A percentile compares a stretch with the other conserved stretches of the same genome.
Evolutionary conservation across 192 early-diverging fungal species (phyloP).

Genomic region (Powellomyces hirtus): DNA sequence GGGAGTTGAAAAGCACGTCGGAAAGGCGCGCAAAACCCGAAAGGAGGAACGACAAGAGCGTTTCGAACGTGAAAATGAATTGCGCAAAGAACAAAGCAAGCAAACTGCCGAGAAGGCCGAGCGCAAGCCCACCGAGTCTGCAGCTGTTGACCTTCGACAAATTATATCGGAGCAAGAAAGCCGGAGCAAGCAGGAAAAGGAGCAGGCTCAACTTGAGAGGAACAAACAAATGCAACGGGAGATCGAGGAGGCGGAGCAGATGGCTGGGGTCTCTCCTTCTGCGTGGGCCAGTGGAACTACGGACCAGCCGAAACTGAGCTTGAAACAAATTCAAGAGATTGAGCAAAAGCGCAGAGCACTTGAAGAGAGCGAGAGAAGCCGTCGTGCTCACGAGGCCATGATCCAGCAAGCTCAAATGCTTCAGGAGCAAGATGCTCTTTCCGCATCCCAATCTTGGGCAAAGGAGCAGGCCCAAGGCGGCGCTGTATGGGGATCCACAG

Average conservation of each 20-base stretch:
- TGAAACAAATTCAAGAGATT: slow-evolving; percentile 55
- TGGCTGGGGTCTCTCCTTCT: background rate
- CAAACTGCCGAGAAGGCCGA: background rate
- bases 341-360: slow-evolving; percentile 35
- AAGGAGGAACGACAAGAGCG: slow-evolving; percentile 19
- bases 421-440: slow-evolving; percentile 34
- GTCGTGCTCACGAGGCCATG: slow-evolving; percentile 34
- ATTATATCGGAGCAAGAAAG: slow-evolving; percentile 28
- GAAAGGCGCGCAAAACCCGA: slow-evolving; percentile 14
- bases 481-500: slow-evolving; percentile 18
- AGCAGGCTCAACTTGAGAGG: slow-evolving; percentile 1
- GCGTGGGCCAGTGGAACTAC: slow-evolving; percentile 24
- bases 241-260: slow-evolving; percentile 4
- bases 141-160: slow-evolving; percentile 25
- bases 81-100: slow-evolving; percentile 16
- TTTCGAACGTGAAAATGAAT: slow-evolving; percentile 18
- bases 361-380: slow-evolving; percentile 32
- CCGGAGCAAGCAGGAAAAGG: slow-evolving; percentile 26
- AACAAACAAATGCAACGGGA: slow-evolving; percentile 4
- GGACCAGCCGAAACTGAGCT: slow-evolving; percentile 33
- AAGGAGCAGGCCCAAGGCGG: slow-evolving; percentile 18
- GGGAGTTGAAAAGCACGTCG: slow-evolving; percentile 1
- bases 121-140: background rate
- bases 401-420: slow-evolving; percentile 40
- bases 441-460: slow-evolving; percentile 18